A percentile compares a stretch with the other conserved stretches of the same genome.
Evolutionary conservation across 2,329 filamentous ascomycete genomes (phyloP).

Genomic region (Eurotiales sp.): DNA sequence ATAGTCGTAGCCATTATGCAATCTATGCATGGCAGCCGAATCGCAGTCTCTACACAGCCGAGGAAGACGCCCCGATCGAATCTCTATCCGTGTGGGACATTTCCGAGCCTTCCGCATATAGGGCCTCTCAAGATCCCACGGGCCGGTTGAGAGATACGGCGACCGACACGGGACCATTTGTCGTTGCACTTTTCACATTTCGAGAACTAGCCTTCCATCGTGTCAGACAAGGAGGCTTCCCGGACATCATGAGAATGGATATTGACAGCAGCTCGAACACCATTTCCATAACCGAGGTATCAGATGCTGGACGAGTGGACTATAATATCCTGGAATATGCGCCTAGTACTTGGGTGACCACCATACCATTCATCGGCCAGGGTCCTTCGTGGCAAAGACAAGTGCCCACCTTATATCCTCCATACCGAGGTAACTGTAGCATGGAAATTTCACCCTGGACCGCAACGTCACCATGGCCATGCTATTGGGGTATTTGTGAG

Average conservation of each 20-base stretch:
- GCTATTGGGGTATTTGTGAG: slow-evolving; percentile 37
- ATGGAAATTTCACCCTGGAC: slow-evolving; percentile 31
- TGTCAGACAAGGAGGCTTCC: slow-evolving; percentile 51
- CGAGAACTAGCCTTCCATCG: slow-evolving; percentile 51
- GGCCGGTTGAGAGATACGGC: slow-evolving; percentile 32
- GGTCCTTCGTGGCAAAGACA: slow-evolving; percentile 52
- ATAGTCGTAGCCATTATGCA: slow-evolving; percentile 58
- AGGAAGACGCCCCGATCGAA: slow-evolving; percentile 56
- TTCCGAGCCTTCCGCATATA: slow-evolving; percentile 46
- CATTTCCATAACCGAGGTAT: slow-evolving; percentile 57
- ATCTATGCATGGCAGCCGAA: slow-evolving; percentile 61
- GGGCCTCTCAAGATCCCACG: slow-evolving; percentile 49
- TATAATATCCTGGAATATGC: slow-evolving; percentile 26
- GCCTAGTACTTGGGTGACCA: slow-evolving; percentile 48
- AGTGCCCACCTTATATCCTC: slow-evolving; percentile 44
- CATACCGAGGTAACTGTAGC: slow-evolving; percentile 40
- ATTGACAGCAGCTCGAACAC: slow-evolving; percentile 47
- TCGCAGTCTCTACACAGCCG: slow-evolving; percentile 50
- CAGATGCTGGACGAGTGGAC: slow-evolving; percentile 45
- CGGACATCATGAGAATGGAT: slow-evolving; percentile 48
- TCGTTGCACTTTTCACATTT: slow-evolving; percentile 51
- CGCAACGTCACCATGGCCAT: slow-evolving; percentile 24
- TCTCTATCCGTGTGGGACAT: slow-evolving; percentile 60
- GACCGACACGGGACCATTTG: slow-evolving; percentile 36
- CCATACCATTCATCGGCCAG: slow-evolving; percentile 50